Percentiles rank a stretch among this genome's conserved stretches.
phyloP scores from a whole-genome alignment of 1,284 basidiomycete genomes.

The Ceratobasidium sp. region DNA sequence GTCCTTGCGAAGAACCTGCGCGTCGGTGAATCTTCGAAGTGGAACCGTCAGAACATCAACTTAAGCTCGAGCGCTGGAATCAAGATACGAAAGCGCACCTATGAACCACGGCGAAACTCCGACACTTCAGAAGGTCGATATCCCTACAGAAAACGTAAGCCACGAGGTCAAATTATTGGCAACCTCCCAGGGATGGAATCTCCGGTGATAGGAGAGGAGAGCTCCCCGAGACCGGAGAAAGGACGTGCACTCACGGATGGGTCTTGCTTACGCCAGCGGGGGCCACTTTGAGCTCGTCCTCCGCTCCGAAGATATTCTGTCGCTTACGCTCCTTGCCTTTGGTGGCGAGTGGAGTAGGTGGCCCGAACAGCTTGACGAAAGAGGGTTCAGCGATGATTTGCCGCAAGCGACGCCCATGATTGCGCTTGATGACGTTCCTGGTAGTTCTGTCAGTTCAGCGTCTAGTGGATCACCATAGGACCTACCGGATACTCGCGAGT shows the following conservation, averaged over 20 bases:
- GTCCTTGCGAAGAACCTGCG: slow-evolving; percentile 71
- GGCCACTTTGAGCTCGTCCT: slow-evolving; percentile 85
- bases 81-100: slow-evolving; percentile 59
- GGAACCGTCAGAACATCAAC: neutral
- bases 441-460: neutral
- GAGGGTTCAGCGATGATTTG: slow-evolving; percentile 68
- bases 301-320: slow-evolving; percentile 80
- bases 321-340: slow-evolving; percentile 55
- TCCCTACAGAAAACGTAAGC: slow-evolving; percentile 62
- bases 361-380: slow-evolving; percentile 80
- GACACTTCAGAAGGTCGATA: slow-evolving; percentile 86
- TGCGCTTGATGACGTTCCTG: slow-evolving; percentile 72
- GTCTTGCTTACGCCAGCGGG: slow-evolving; percentile 88
- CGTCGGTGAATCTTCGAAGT: slow-evolving; percentile 73
- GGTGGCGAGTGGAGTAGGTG: slow-evolving; percentile 65
- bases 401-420: slow-evolving; percentile 70
- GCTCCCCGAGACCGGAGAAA: slow-evolving; percentile 5
- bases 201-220: slow-evolving; percentile 1
- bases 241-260: slow-evolving; percentile 64
- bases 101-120: slow-evolving; percentile 77
- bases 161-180: slow-evolving; percentile 14
- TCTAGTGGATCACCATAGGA: slow-evolving; percentile 28
- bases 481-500: slow-evolving; percentile 75
- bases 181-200: neutral
- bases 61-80: neutral